Evolutionary conservation across 2,329 filamentous ascomycete species (phyloP).

Genomic region (Sarocladium oryzae): DNA sequence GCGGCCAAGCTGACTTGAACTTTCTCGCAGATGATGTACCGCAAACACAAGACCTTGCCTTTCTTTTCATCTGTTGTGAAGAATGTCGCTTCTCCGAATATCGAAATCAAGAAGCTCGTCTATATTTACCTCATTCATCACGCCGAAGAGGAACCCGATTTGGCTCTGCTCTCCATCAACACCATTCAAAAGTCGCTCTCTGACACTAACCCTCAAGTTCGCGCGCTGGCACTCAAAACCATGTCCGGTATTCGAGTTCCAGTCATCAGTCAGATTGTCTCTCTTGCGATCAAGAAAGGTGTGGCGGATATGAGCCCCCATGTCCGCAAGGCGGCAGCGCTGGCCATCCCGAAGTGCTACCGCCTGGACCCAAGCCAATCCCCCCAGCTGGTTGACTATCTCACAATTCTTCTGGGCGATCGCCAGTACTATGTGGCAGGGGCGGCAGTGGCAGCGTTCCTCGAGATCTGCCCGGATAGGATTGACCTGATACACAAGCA

Average conservation of each 20-base stretch:
- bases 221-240: conserved; percentile 85
- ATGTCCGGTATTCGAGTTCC: conserved; percentile 98
- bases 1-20: not conserved
- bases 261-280: conserved; percentile 96
- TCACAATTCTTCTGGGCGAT: conserved; percentile 74
- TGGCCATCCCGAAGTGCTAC: conserved; percentile 95
- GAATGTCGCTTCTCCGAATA: conserved; percentile 88
- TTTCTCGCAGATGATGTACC: conserved; percentile 81
- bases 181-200: conserved; percentile 97
- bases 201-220: conserved; percentile 82
- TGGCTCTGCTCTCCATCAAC: conserved; percentile 93
- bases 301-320: conserved; percentile 89
- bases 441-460: conserved; percentile 80
- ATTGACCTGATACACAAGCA: conserved; percentile 87
- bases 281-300: conserved; percentile 90
- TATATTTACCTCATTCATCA: conserved; percentile 98
- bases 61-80: conserved; percentile 99
- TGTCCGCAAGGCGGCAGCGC: conserved; percentile 84
- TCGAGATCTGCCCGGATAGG: conserved; percentile 82
- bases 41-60: conserved; percentile 75
- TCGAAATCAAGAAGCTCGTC: conserved; percentile 95
- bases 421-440: conserved; percentile 96
- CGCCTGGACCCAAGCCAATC: conserved; percentile 78
- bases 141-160: conserved; percentile 92
- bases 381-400: conserved; percentile 77